Conservation (phyloP, 2,329 filamentous ascomycete genomes). For the Pezicula radicicola region DNA sequence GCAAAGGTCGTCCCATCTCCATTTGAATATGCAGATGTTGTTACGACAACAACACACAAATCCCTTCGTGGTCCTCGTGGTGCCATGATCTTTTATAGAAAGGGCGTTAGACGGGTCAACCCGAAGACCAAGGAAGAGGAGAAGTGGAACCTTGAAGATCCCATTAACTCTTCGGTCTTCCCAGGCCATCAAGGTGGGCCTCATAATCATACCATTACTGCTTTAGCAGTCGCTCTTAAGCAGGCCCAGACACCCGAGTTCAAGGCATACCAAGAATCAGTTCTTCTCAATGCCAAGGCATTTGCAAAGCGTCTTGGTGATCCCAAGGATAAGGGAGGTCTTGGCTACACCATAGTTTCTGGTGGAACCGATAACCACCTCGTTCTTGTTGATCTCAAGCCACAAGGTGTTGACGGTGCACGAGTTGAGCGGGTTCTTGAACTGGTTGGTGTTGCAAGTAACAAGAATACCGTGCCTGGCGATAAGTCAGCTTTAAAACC, state of each 20-base stretch:
- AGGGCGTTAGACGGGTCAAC: conserved; percentile 80
- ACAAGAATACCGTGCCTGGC: conserved; percentile 98
- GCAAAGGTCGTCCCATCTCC: conserved; percentile 88
- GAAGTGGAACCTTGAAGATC: conserved; percentile 84
- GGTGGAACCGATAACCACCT: conserved; percentile 98
- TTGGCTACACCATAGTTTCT: conserved; percentile 86
- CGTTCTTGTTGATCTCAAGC: conserved; percentile 87
- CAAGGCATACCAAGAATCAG: conserved; percentile 85
- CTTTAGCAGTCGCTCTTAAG: conserved; percentile 89
- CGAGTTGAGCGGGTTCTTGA: conserved; percentile 89
- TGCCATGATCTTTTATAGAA: conserved; percentile 98
- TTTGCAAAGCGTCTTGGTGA: conserved; percentile 66
- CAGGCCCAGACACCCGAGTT: conserved; percentile 90
- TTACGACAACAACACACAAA: conserved; percentile 98
- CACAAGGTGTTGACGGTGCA: conserved; percentile 81
- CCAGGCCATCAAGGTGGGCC: conserved; percentile 97
- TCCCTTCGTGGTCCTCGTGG: conserved; percentile 91
- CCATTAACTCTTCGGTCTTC: conserved; percentile 97
- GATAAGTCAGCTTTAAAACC: conserved; percentile 92
- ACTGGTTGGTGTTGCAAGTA: conserved; percentile 91
- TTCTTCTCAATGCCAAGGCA: conserved; percentile 87
- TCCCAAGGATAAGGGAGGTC: conserved; percentile 67
- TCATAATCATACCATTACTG: conserved; percentile 98
- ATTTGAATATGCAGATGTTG: conserved; percentile 86
- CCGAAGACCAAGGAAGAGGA: conserved; percentile 83